Conservation (phyloP, 2,329 filamentous ascomycete species). For the Scleromitrula shiraiana region DNA sequence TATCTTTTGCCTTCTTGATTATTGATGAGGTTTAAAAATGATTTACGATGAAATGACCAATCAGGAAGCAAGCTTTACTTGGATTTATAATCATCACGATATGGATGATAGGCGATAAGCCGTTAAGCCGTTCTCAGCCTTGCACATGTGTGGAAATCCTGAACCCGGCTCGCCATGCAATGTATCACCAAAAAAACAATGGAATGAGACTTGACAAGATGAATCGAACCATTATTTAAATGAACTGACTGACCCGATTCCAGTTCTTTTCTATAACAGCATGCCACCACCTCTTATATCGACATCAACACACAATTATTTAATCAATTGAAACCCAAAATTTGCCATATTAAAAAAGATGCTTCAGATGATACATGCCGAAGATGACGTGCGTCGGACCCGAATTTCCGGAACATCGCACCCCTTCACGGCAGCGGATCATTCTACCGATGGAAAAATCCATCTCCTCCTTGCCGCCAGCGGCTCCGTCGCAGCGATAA, state of each 20-base stretch:
- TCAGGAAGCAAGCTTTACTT: neutral
- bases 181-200: too few species aligned
- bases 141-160: neutral
- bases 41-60: neutral
- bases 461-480: slow-evolving; percentile 60
- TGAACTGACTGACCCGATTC: too few species aligned
- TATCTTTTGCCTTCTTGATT: slow-evolving; percentile 2
- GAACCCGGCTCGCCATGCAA: too few species aligned
- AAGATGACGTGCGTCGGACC: slow-evolving; percentile 10
- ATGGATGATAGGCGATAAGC: neutral
- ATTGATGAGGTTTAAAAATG: slow-evolving; percentile 3
- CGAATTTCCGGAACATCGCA: slow-evolving; percentile 7
- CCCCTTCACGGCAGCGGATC: slow-evolving; percentile 24
- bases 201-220: too few species aligned
- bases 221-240: too few species aligned
- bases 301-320: neutral
- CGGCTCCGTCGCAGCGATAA: slow-evolving; percentile 83
- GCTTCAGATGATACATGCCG: slow-evolving; percentile 16
- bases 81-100: neutral
- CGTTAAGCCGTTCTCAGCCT: neutral
- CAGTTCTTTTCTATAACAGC: too few species aligned
- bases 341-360: too few species aligned
- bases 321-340: neutral
- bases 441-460: slow-evolving; percentile 41
- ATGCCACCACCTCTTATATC: too few species aligned